Conservation (phyloP, 805 yeast species). For the Starmerella floris region DNA sequence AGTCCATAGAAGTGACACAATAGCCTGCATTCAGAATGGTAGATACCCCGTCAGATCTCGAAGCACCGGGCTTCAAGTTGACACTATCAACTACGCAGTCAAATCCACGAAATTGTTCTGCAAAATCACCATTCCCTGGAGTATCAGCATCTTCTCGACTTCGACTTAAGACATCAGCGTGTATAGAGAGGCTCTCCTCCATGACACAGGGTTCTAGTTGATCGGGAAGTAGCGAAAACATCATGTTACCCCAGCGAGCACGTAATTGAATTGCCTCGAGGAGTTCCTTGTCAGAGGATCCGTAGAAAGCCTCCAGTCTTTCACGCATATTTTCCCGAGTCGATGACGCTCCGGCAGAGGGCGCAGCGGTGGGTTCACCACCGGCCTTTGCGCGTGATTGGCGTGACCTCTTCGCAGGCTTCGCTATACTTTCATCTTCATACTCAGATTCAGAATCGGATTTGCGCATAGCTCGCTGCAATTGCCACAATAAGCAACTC, state of each 20-base stretch:
- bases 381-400: not conserved
- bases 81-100: slow-evolving; percentile 8
- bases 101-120: not conserved
- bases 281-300: slow-evolving; percentile 35
- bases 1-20: slow-evolving; percentile 6
- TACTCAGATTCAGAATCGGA: not conserved
- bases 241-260: slow-evolving; percentile 36
- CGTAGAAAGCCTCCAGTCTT: slow-evolving; percentile 36
- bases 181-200: not conserved
- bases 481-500: too few species aligned
- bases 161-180: not conserved
- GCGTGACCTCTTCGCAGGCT: not conserved
- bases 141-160: not conserved
- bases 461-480: too few species aligned
- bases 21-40: slow-evolving; percentile 15
- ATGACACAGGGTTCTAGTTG: not conserved
- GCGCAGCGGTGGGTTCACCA: not conserved
- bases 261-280: slow-evolving; percentile 35
- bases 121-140: not conserved
- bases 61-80: slow-evolving; percentile 6
- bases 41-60: slow-evolving; percentile 1
- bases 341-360: not conserved
- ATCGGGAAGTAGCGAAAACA: slow-evolving; percentile 33
- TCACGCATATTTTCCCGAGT: slow-evolving; percentile 31
- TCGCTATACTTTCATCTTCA: not conserved